phyloP scores from a whole-genome alignment of 2,329 filamentous ascomycete genomes.

The Aspergillus aculeatinus region DNA sequence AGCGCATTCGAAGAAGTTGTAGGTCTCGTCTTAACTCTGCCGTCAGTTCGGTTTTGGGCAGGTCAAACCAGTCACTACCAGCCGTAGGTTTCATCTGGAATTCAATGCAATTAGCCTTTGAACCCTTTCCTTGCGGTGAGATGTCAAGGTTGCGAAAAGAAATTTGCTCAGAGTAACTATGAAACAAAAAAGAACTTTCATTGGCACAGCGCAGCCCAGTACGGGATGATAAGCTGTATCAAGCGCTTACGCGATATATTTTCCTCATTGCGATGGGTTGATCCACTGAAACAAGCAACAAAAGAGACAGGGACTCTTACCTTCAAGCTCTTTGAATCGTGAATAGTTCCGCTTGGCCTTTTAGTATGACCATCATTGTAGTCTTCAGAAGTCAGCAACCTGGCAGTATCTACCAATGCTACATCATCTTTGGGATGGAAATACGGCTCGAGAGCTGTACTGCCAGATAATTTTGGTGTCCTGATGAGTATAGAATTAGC shows the following conservation, averaged over 20 bases:
- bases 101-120: conserved; percentile 12
- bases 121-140: not conserved
- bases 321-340: conserved; percentile 29
- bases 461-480: conserved; percentile 53
- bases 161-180: conserved; percentile 69
- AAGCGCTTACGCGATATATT: conserved; percentile 62
- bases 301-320: conserved; percentile 42
- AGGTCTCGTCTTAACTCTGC: conserved; percentile 84
- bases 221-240: conserved; percentile 75
- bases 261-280: conserved; percentile 65
- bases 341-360: conserved; percentile 8
- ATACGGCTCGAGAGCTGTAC: conserved; percentile 53
- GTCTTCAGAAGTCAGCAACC: conserved; percentile 51
- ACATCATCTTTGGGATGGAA: conserved; percentile 54
- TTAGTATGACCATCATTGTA: conserved; percentile 25
- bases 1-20: conserved; percentile 84
- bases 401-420: conserved; percentile 53
- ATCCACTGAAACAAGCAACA: conserved; percentile 14
- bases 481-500: conserved; percentile 26
- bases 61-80: conserved; percentile 80
- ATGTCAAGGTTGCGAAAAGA: conserved; percentile 19
- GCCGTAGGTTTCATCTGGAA: conserved; percentile 63
- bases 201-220: conserved; percentile 73
- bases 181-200: conserved; percentile 64
- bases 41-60: conserved; percentile 81